Conservation (phyloP, 2,329 filamentous ascomycete species). For the Pseudogymnoascus sp. region DNA sequence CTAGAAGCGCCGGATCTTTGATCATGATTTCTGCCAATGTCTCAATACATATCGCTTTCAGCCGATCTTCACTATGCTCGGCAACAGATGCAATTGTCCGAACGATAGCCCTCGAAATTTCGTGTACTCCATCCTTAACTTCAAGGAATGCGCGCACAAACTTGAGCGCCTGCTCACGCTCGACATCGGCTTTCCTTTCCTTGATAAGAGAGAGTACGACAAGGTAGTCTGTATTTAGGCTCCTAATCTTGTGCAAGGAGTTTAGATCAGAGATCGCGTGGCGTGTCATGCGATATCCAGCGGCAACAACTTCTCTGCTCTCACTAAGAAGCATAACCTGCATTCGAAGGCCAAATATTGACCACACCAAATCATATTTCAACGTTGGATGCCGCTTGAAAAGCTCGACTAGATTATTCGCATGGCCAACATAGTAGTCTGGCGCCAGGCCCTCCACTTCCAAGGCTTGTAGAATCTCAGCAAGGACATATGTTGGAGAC, state of each 20-base stretch:
- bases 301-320: constrained; percentile 89
- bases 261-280: constrained; percentile 90
- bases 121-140: constrained; percentile 82
- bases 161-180: constrained; percentile 93
- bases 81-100: constrained; percentile 87
- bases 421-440: constrained; percentile 90
- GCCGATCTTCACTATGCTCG: constrained; percentile 60
- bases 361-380: constrained; percentile 96
- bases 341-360: constrained; percentile 85
- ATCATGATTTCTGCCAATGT: constrained; percentile 89
- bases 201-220: constrained; percentile 90
- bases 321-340: constrained; percentile 95
- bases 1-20: constrained; percentile 71
- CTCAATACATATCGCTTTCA: constrained; percentile 85
- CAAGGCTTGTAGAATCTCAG: constrained; percentile 82
- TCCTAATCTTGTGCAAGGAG: constrained; percentile 81
- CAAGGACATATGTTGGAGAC: constrained; percentile 83
- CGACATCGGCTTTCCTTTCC: constrained; percentile 92
- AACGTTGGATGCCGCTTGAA: constrained; percentile 88
- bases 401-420: constrained; percentile 90
- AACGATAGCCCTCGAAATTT: constrained; percentile 80
- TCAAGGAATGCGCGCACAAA: constrained; percentile 93
- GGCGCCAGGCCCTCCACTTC: constrained; percentile 81
- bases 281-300: constrained; percentile 85
- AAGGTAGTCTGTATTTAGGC: constrained; percentile 83